A percentile compares a stretch with the other conserved stretches of the same genome.
Conservation (phyloP, 1,284 basidiomycete species). For the Ceratobasidium sp. region DNA sequence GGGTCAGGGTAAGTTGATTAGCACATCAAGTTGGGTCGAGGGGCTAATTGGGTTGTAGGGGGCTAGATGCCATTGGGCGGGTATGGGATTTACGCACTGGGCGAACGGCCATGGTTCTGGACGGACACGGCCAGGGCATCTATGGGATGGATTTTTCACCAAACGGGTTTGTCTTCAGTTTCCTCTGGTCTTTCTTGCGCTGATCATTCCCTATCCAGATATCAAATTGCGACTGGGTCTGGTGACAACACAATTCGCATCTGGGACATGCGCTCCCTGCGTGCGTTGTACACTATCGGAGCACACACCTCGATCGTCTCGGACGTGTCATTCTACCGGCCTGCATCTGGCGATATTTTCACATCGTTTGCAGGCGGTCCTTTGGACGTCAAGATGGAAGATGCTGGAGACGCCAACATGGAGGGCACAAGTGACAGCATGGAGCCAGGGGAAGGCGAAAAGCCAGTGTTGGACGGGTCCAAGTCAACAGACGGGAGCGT, state of each 20-base stretch:
- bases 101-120: slow-evolving; percentile 96
- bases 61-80: slow-evolving; percentile 95
- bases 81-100: slow-evolving; percentile 98
- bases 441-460: slow-evolving; percentile 53
- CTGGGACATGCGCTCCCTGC: slow-evolving; percentile 96
- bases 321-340: slow-evolving; percentile 92
- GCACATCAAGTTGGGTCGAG: slow-evolving; percentile 16
- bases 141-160: slow-evolving; percentile 93
- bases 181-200: not conserved
- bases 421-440: slow-evolving; percentile 52
- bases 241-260: slow-evolving; percentile 98
- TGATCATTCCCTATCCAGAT: slow-evolving; percentile 62
- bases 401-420: slow-evolving; percentile 26
- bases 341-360: slow-evolving; percentile 45
- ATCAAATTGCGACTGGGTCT: slow-evolving; percentile 95
- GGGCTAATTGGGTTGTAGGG: slow-evolving; percentile 62
- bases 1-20: slow-evolving; percentile 78
- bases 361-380: slow-evolving; percentile 55
- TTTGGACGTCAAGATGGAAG: slow-evolving; percentile 46
- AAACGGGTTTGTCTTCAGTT: slow-evolving; percentile 76
- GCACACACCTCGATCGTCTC: slow-evolving; percentile 95
- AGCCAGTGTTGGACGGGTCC: slow-evolving; percentile 51
- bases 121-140: slow-evolving; percentile 96
- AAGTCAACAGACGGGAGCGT: slow-evolving; percentile 25
- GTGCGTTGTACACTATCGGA: slow-evolving; percentile 94